Conservation (phyloP, 108 stramenopile species). For the Bacterosira constricta region DNA sequence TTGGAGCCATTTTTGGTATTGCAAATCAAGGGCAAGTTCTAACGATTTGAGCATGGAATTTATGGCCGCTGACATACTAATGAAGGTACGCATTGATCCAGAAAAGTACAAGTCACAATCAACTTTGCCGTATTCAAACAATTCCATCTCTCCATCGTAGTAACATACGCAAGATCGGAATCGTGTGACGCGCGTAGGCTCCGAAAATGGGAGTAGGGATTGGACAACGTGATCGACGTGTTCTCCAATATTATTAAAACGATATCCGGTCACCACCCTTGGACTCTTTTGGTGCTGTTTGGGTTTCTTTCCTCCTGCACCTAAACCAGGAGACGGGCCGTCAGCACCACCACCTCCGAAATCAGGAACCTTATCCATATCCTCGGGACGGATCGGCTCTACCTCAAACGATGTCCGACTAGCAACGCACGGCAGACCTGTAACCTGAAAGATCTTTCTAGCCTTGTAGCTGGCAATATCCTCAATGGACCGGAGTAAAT, state of each 20-base stretch:
- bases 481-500: slow-evolving; percentile 71
- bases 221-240: slow-evolving; percentile 81
- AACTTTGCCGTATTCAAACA: slow-evolving; percentile 76
- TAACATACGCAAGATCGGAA: slow-evolving; percentile 80
- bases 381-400: slow-evolving; percentile 68
- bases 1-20: slow-evolving; percentile 78
- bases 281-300: slow-evolving; percentile 48
- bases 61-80: slow-evolving; percentile 72
- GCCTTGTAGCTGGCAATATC: slow-evolving; percentile 88
- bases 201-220: slow-evolving; percentile 70
- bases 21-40: slow-evolving; percentile 68
- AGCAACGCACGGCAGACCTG: slow-evolving; percentile 80
- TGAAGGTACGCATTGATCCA: slow-evolving; percentile 70
- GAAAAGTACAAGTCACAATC: slow-evolving; percentile 77
- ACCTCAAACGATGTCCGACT: slow-evolving; percentile 82
- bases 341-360: slow-evolving; percentile 5
- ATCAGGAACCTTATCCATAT: slow-evolving; percentile 28
- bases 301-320: slow-evolving; percentile 33
- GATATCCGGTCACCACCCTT: slow-evolving; percentile 70
- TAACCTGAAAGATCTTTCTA: slow-evolving; percentile 73
- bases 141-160: slow-evolving; percentile 88
- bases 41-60: slow-evolving; percentile 77
- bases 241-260: slow-evolving; percentile 80
- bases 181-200: slow-evolving; percentile 77
- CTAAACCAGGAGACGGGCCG: not conserved